phyloP scores from a whole-genome alignment of 225 moss, liverwort and hornwort species.

The Bryoerythrophyllum caledonicum region DNA sequence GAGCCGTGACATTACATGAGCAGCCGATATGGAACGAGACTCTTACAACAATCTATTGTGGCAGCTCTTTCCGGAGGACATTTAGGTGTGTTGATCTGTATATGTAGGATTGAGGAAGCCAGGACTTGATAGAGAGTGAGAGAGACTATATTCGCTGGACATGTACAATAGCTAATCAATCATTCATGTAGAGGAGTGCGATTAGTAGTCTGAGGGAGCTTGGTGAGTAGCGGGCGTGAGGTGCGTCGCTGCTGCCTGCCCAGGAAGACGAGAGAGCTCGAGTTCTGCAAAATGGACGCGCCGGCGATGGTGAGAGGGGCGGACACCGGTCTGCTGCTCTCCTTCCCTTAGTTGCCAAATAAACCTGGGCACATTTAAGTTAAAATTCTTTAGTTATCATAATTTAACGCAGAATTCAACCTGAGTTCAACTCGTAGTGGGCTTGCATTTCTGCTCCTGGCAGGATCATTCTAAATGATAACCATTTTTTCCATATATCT shows the following conservation, averaged over 20 bases:
- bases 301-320: slow-evolving; percentile 8
- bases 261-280: slow-evolving; percentile 10
- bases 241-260: no score
- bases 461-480: not conserved
- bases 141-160: slow-evolving; percentile 29
- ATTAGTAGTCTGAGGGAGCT: no score
- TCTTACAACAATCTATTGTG: slow-evolving; percentile 13
- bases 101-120: slow-evolving; percentile 32
- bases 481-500: not conserved
- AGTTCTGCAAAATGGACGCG: slow-evolving; percentile 19
- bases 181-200: slow-evolving; percentile 37
- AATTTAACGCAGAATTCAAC: slow-evolving; percentile 12
- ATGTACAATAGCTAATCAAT: slow-evolving; percentile 37
- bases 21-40: slow-evolving; percentile 15
- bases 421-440: not conserved
- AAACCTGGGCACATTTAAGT: slow-evolving; percentile 30
- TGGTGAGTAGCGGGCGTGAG: no score
- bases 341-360: slow-evolving; percentile 17
- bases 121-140: slow-evolving; percentile 4
- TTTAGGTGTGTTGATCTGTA: slow-evolving; percentile 15
- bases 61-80: slow-evolving; percentile 1
- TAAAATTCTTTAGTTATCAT: slow-evolving; percentile 31
- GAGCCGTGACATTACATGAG: slow-evolving; percentile 3
- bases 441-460: not conserved
- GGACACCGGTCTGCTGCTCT: not conserved